Conservation (phyloP, 192 early-diverging fungal genomes). For the Umbelopsis sp. region DNA sequence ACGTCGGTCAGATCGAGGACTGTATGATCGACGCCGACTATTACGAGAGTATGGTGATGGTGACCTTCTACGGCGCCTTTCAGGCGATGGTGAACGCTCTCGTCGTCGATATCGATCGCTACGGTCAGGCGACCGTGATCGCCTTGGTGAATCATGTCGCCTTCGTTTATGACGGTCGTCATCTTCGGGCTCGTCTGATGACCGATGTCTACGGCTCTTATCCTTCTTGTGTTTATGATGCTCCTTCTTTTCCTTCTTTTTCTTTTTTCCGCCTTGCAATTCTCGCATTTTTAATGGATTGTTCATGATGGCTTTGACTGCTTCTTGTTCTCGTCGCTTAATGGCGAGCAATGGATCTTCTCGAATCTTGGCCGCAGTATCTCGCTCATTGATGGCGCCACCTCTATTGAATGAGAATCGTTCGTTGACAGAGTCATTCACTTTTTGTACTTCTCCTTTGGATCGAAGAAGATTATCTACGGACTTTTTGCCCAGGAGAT, state of each 20-base stretch:
- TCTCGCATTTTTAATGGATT: conserved; percentile 72
- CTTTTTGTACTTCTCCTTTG: conserved; percentile 42
- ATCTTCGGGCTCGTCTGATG: not conserved
- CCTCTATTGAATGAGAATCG: conserved; percentile 56
- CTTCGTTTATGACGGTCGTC: conserved; percentile 2
- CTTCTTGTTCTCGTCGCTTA: conserved; percentile 82
- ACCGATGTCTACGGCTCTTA: conserved; percentile 26
- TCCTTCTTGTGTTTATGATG: conserved; percentile 53
- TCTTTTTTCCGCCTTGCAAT: conserved; percentile 42
- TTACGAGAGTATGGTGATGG: conserved; percentile 5
- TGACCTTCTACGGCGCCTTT: not conserved
- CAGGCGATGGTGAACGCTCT: conserved; percentile 3
- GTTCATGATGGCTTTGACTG: conserved; percentile 72
- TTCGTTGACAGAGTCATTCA: conserved; percentile 30
- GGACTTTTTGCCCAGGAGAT: conserved; percentile 85
- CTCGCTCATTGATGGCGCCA: conserved; percentile 80
- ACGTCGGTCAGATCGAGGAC: not conserved
- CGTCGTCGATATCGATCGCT: conserved; percentile 15
- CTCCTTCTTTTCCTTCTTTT: conserved; percentile 50
- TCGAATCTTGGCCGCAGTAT: conserved; percentile 81
- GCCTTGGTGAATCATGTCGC: not conserved
- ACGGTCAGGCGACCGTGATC: conserved; percentile 3
- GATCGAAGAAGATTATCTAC: conserved; percentile 66
- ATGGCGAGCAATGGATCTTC: conserved; percentile 94
- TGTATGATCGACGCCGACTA: not conserved